Percentiles rank a stretch among this genome's conserved stretches.
Evolutionary conservation across 805 yeast genomes (phyloP).

Genomic region (Barnettozyma vustinii): DNA sequence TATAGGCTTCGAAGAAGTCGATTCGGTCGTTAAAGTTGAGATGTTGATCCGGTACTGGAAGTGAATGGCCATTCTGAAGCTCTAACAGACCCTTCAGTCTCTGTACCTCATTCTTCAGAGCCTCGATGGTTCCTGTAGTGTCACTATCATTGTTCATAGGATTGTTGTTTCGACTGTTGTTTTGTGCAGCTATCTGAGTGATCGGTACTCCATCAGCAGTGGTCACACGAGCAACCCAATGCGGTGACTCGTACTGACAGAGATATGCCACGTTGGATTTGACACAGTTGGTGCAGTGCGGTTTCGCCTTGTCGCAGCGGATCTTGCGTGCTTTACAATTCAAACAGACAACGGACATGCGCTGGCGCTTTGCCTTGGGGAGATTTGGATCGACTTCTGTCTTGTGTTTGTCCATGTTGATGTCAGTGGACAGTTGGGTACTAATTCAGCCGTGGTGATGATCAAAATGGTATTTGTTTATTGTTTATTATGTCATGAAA

Average conservation of each 20-base stretch:
- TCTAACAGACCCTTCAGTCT: not conserved
- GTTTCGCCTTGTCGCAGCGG: constrained; percentile 38
- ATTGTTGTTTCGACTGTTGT: not conserved
- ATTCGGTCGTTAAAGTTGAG: constrained; percentile 12
- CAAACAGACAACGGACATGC: constrained; percentile 34
- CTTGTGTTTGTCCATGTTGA: not conserved
- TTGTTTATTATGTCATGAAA: not conserved
- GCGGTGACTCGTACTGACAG: constrained; percentile 25
- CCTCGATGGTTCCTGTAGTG: not conserved
- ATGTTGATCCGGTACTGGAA: not conserved
- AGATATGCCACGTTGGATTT: constrained; percentile 26
- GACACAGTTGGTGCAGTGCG: constrained; percentile 30
- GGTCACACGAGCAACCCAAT: constrained; percentile 21
- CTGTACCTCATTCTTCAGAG: constrained; percentile 3
- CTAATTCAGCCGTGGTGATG: too few species aligned
- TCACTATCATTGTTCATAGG: not conserved
- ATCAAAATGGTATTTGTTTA: not conserved
- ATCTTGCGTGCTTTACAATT: constrained; percentile 35
- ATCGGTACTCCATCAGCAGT: constrained; percentile 12
- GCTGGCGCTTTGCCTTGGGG: constrained; percentile 24
- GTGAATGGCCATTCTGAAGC: not conserved
- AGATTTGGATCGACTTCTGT: not conserved
- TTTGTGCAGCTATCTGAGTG: constrained; percentile 1
- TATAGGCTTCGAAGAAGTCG: constrained; percentile 18
- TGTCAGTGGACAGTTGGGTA: too few species aligned